Evolutionary conservation across 2,329 filamentous ascomycete species (phyloP).

Genomic region (Hypoxylon rubiginosum): DNA sequence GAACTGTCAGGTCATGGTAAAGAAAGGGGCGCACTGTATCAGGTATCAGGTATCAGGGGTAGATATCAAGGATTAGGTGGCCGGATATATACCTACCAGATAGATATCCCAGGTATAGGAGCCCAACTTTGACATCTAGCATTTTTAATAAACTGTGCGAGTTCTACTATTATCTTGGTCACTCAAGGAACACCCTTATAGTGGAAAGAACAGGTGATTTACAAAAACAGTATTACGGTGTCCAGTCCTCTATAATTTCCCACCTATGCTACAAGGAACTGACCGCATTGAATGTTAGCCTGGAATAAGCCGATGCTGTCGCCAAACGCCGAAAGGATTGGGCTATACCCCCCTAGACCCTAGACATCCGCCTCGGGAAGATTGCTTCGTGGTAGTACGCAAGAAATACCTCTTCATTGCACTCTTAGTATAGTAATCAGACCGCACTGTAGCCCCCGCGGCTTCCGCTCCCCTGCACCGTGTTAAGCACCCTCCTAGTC

Average conservation of each 20-base stretch:
- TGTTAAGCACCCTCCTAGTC: constrained; percentile 82
- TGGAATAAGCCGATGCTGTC: constrained; percentile 16
- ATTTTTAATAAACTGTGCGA: too few relatives aligned
- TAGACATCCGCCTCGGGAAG: neutral
- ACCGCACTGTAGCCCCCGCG: constrained; percentile 96
- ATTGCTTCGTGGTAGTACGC: neutral
- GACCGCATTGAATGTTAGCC: constrained; percentile 14
- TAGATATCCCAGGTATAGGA: too few relatives aligned
- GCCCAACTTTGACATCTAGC: too few relatives aligned
- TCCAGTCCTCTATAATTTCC: constrained; percentile 14
- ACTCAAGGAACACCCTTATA: neutral
- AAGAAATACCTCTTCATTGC: neutral
- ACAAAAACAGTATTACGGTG: constrained; percentile 22
- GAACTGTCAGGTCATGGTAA: too few relatives aligned
- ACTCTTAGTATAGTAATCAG: constrained; percentile 56
- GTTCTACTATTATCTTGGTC: neutral
- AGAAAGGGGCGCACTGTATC: too few relatives aligned
- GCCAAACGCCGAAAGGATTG: constrained; percentile 26
- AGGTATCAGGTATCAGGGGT: too few relatives aligned
- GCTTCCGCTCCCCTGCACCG: constrained; percentile 84
- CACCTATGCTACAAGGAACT: constrained; percentile 33
- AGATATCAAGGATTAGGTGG: too few relatives aligned
- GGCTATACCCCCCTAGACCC: neutral
- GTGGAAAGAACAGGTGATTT: neutral
- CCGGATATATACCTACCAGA: too few relatives aligned